Evolutionary conservation across 2,329 filamentous ascomycete species (phyloP), one percentile per base, ranked within the genome.

Genomic region (Colletotrichum abscissum): DNA sequence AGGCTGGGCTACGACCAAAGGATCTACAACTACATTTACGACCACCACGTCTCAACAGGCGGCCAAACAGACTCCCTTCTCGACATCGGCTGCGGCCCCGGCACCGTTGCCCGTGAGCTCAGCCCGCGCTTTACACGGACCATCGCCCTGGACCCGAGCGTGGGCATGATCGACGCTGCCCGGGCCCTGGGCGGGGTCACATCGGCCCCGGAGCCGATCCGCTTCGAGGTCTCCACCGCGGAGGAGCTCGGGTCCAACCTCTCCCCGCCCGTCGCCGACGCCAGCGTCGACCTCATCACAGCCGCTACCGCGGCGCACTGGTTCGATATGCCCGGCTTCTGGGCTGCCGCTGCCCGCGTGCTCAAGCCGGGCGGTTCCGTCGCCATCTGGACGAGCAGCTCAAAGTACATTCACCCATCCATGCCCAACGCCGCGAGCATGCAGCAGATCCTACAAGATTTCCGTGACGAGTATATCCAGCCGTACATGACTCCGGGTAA

Each of bases 51-150:
- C 1, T 80, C 83, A 1, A 86, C 84, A 0, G 85, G 86, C 24
- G 88, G 87, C 14, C 65, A 81, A 14, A 76, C 87, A 16, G 77
- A 81, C 35, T 81, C 79, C 3, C 74, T 90, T 0, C 77, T 90
- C 14, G 89, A 92, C 73, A 79, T 91, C 6, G 90, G 90, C 38
- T 90, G 88, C 76, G 89, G 90, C 0, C 89, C 89, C 0, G 90
- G 89, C 4, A 85, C 79, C 14, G 87, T 86, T 0, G 83, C 83
- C 0, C 83, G 85, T 2, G 81, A 80, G 5, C 82, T 91, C 1
- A 85, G 86, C 0, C 78, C 80, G 0, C 81, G 81, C 42, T 91
- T 91, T 76, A 69, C 77, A 1, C 77, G 82, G 30, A 86, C 81
- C 8, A 79, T 87, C 19, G 90, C 88, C 5, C 76, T 88, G 14